Evolutionary conservation across 495 filamentous ascomycete genomes (phyloP).

Genomic region (Cudoniella acicularis): DNA sequence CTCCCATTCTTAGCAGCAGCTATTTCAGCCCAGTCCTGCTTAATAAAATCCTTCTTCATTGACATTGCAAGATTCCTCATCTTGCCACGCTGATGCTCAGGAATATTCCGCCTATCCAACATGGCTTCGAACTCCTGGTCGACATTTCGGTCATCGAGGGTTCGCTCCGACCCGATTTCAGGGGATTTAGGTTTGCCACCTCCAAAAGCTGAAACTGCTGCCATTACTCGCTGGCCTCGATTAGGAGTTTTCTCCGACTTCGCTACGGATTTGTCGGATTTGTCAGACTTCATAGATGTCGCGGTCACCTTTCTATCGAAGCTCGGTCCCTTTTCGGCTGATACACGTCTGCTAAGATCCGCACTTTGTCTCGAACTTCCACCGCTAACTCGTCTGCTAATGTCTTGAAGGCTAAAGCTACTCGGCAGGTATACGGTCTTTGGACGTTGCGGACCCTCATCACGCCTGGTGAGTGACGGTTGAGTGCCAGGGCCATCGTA

Average conservation of each 20-base stretch:
- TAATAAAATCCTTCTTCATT: slow-evolving; percentile 93
- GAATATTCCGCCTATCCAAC: slow-evolving; percentile 83
- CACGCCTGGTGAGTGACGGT: slow-evolving; percentile 45
- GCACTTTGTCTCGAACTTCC: slow-evolving; percentile 19
- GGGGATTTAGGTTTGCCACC: slow-evolving; percentile 6
- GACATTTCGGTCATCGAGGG: slow-evolving; percentile 29
- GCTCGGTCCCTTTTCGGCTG: slow-evolving; percentile 20
- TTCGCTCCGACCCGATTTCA: slow-evolving; percentile 39
- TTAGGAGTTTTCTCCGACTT: slow-evolving; percentile 29
- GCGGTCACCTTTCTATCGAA: slow-evolving; percentile 25
- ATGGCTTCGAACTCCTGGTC: slow-evolving; percentile 61
- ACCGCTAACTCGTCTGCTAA: slow-evolving; percentile 16
- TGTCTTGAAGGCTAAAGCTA: slow-evolving; percentile 27
- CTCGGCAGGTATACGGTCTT: slow-evolving; percentile 25
- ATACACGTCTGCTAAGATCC: slow-evolving; percentile 16
- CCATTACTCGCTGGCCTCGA: slow-evolving; percentile 55
- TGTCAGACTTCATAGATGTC: slow-evolving; percentile 23
- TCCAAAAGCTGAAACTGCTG: slow-evolving; percentile 57
- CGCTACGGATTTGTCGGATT: slow-evolving; percentile 21
- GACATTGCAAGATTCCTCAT: slow-evolving; percentile 85
- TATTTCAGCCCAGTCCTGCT: slow-evolving; percentile 74
- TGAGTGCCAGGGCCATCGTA: slow-evolving; percentile 46
- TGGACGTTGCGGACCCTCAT: slow-evolving; percentile 28
- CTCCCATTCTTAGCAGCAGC: slow-evolving; percentile 31
- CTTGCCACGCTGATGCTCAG: slow-evolving; percentile 86